These are phyloP conservation scores for Ophiostoma populinum DNA, from an alignment of 2,329 filamentous ascomycete species.

Conservation along the genomic window DNA sequence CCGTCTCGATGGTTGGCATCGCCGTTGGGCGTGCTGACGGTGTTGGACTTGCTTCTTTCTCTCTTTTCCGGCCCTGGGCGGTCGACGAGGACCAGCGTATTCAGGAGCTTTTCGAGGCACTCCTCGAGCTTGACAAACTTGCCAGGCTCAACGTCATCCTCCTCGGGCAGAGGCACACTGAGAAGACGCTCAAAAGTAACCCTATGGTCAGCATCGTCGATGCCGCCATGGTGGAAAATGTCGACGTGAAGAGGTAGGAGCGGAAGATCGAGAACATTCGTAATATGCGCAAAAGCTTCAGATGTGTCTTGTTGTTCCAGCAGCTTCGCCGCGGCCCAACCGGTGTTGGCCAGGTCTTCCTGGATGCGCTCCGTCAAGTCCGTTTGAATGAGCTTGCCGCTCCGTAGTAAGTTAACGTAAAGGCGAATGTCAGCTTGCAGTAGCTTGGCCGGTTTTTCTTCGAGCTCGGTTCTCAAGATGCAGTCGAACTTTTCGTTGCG, in stretches of 20 bases:
- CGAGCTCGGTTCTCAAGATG: conserved; percentile 68
- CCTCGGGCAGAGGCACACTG: conserved; percentile 82
- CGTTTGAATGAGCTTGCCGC: conserved; percentile 66
- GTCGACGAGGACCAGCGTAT: conserved; percentile 80
- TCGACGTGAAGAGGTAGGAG: conserved; percentile 85
- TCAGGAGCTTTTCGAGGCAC: conserved; percentile 88
- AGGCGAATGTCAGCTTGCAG: conserved; percentile 65
- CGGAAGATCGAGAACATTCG: conserved; percentile 72
- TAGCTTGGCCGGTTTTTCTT: conserved; percentile 52
- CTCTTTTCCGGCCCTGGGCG: conserved; percentile 38
- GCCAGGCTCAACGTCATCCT: conserved; percentile 49
- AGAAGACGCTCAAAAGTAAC: conserved; percentile 82
- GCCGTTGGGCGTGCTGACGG: too few relatives aligned
- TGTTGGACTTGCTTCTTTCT: conserved; percentile 31
- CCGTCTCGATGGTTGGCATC: too few relatives aligned
- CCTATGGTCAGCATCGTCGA: conserved; percentile 78
- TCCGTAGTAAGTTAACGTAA: conserved; percentile 85
- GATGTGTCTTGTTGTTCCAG: conserved; percentile 88
- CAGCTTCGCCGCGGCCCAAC: conserved; percentile 65
- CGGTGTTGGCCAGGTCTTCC: conserved; percentile 65
- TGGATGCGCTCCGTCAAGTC: conserved; percentile 54
- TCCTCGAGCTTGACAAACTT: conserved; percentile 68
- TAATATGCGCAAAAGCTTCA: conserved; percentile 90
- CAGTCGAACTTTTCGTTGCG: conserved; percentile 81
- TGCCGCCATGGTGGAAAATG: conserved; percentile 72